These are phyloP conservation scores for Fusarium dimerum DNA, from an alignment of 2,329 filamentous ascomycete genomes.

Conservation along the genomic window DNA sequence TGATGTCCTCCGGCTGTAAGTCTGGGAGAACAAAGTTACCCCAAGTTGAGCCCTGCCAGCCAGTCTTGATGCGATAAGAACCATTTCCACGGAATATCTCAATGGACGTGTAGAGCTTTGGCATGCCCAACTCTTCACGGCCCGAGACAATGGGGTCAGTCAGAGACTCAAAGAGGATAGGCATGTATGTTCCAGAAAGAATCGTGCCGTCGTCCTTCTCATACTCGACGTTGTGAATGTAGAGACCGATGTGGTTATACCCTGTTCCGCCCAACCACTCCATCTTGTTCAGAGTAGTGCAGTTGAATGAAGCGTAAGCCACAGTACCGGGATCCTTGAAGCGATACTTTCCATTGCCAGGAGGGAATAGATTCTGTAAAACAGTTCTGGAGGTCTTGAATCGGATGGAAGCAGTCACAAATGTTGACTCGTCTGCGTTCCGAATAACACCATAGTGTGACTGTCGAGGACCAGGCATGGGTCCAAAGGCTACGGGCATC, in stretches of 20 bases:
- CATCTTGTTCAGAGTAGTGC: constrained; percentile 51
- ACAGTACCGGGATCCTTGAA: constrained; percentile 39
- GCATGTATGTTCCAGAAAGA: constrained; percentile 24
- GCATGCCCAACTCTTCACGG: constrained; percentile 62
- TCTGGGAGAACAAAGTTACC: constrained; percentile 2
- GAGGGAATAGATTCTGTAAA: too few relatives aligned
- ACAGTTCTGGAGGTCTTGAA: too few relatives aligned
- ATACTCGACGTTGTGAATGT: constrained; percentile 62
- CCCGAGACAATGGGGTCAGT: constrained; percentile 62
- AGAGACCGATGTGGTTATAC: constrained; percentile 59
- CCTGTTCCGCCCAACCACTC: constrained; percentile 61
- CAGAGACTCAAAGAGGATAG: constrained; percentile 26
- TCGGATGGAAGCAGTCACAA: too few relatives aligned
- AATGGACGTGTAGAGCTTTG: constrained; percentile 55
- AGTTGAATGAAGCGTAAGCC: constrained; percentile 39
- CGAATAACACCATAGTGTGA: too few relatives aligned
- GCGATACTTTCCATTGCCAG: constrained; percentile 25
- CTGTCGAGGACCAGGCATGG: constrained; percentile 20
- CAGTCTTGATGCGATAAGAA: constrained; percentile 1
- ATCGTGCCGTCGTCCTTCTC: constrained; percentile 47
- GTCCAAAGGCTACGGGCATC: constrained; percentile 27
- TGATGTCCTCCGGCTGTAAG: background rate
- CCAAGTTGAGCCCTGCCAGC: constrained; percentile 4
- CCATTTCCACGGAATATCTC: constrained; percentile 33
- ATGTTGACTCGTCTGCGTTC: too few relatives aligned